phyloP scores from a whole-genome alignment of 148 eudicot species.

The Nepenthes mirabilis region DNA sequence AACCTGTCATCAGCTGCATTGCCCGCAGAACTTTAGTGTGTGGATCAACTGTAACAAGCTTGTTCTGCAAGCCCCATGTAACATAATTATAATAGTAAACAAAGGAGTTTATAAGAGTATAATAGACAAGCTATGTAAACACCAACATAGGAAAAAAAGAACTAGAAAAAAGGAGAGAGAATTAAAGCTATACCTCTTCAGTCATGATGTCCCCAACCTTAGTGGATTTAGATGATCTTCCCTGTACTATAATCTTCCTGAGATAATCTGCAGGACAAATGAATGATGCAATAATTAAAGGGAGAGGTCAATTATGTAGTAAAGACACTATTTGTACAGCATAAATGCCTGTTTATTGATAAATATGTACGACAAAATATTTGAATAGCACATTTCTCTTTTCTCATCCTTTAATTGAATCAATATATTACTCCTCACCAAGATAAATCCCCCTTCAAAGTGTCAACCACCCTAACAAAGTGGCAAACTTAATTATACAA shows the following conservation, averaged over 20 bases:
- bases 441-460: no score
- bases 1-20: constrained; percentile 97
- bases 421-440: no score
- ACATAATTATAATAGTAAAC: no score
- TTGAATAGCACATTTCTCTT: no score
- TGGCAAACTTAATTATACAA: no score
- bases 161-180: neutral
- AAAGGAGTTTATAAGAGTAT: no score
- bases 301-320: neutral
- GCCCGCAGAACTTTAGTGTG: constrained; percentile 84
- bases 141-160: neutral
- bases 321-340: no score
- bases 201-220: constrained; percentile 99
- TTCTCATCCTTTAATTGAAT: no score
- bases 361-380: no score
- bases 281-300: neutral
- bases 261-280: constrained; percentile 68
- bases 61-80: constrained; percentile 51
- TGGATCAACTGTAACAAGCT: constrained; percentile 84
- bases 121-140: neutral
- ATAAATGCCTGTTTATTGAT: no score
- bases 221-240: constrained; percentile 95
- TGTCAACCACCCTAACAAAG: no score
- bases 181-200: constrained; percentile 57
- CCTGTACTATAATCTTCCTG: constrained; percentile 98